phyloP scores from a whole-genome alignment of 2,329 filamentous ascomycete species.

The Colletotrichum aenigma region DNA sequence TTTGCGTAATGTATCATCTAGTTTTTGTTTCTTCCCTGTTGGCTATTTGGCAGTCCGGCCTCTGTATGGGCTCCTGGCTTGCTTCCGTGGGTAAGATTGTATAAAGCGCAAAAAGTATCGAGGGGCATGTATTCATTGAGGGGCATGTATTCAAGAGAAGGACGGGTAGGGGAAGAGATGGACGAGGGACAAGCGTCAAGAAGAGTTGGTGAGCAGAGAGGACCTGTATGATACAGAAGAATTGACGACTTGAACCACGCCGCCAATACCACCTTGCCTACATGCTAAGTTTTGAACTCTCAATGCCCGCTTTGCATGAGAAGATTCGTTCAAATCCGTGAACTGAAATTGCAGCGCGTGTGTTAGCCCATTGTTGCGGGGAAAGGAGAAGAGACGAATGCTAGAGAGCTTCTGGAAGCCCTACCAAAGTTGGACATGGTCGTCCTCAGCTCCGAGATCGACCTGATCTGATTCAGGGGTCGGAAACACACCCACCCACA shows the following conservation, averaged over 20 bases:
- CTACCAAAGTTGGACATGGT: not conserved
- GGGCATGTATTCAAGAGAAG: not conserved
- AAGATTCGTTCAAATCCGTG: not conserved
- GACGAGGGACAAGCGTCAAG: not conserved
- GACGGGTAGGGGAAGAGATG: not conserved
- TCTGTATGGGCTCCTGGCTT: not conserved
- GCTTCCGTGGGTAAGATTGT: not conserved
- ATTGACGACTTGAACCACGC: conserved; percentile 8
- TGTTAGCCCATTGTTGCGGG: not conserved
- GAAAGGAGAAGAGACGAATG: not conserved
- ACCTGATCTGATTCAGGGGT: not conserved
- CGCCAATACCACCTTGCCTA: not conserved
- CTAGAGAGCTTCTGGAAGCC: not conserved
- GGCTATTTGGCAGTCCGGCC: not conserved
- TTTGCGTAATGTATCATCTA: conserved; percentile 16
- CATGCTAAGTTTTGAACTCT: not conserved
- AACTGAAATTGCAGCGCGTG: not conserved
- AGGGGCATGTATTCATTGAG: not conserved
- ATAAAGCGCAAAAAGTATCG: not conserved
- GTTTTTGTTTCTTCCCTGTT: not conserved
- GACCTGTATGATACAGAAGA: conserved; percentile 1
- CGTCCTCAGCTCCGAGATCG: not conserved
- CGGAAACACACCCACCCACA: not conserved
- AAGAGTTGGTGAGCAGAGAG: not conserved
- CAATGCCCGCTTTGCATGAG: not conserved